Evolutionary conservation across 176 grass and related monocot species (phyloP), one percentile per base, ranked within the genome.

Genomic region (Typha latifolia): DNA sequence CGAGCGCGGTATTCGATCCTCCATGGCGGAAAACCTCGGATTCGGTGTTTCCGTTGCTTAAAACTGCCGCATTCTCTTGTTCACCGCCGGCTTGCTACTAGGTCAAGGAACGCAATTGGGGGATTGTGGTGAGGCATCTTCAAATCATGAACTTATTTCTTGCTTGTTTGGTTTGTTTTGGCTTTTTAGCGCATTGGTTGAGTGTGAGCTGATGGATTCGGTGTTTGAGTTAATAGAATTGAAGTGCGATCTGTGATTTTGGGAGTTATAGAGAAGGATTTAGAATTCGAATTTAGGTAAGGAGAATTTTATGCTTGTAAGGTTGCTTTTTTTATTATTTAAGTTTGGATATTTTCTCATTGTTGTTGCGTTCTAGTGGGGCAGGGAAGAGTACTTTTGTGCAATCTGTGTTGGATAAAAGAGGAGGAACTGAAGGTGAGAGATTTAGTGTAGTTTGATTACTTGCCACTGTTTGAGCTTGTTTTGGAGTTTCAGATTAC

Each of bases 121-220:
- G 29, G 59, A 64, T 74, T 81, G 56, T 48, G 43, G 23, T 59
- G 18, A 59, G 53, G 53, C 2, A 19, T 59, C 20, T 16, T 21
- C 18, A 59, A 59, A 22, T 59, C 3, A 18, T 69, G 19, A 49
- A 6, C 16, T 68, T 31, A n/a, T 15, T 72, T 55, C 22, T 53
- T 19, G 32, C 66, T 79, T 37, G 50, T 56, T 20, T 24, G 43
- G 3, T 63, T 64, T 83, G 15, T 13, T 50, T 63, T 51, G 13
- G 4, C 14, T 61, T 19, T 22, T 19, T 19, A 21, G 53, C 20
- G 16, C 53, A 59, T 59, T 21, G 53, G 53, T 7, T 59, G 16
- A 16, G 53, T 10, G 16, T 59, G 12, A 59, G 0, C 20, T 59
- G 53, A 57, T 57, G 52, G 10, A 21, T 57, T 57, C 4, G 15